A percentile compares a stretch with the other conserved stretches of the same genome.
Evolutionary conservation across 805 yeast genomes (phyloP).

Genomic region (Candida lessepsii): DNA sequence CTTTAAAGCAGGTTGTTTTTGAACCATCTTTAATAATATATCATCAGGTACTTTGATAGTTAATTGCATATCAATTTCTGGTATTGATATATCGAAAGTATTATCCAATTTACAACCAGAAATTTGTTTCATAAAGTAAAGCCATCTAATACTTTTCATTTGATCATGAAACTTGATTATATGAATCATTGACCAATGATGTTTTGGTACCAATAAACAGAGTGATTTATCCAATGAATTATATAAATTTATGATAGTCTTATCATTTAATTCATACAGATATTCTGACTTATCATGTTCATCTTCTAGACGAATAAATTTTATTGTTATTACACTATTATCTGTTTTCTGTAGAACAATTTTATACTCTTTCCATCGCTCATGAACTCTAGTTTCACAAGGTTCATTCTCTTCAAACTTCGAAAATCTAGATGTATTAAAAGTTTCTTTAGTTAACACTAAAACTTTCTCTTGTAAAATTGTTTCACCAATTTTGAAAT

Average conservation of each 20-base stretch:
- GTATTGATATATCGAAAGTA: slow-evolving; percentile 41
- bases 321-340: slow-evolving; percentile 46
- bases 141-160: slow-evolving; percentile 60
- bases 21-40: slow-evolving; percentile 21
- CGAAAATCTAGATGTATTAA: slow-evolving; percentile 5
- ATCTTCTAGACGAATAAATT: slow-evolving; percentile 55
- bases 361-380: slow-evolving; percentile 78
- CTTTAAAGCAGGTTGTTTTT: not conserved
- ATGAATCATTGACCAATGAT: slow-evolving; percentile 31
- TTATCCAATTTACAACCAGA: slow-evolving; percentile 35
- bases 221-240: slow-evolving; percentile 71
- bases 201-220: slow-evolving; percentile 36
- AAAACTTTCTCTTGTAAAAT: slow-evolving; percentile 67
- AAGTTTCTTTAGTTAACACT: slow-evolving; percentile 52
- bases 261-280: slow-evolving; percentile 17
- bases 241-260: slow-evolving; percentile 49
- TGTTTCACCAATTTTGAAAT: slow-evolving; percentile 55
- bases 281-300: slow-evolving; percentile 20
- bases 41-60: slow-evolving; percentile 47
- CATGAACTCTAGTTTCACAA: slow-evolving; percentile 54
- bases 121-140: slow-evolving; percentile 51
- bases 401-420: slow-evolving; percentile 49
- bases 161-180: slow-evolving; percentile 56
- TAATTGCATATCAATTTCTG: slow-evolving; percentile 44
- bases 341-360: slow-evolving; percentile 71